These are phyloP conservation scores for Xylona heveae DNA, from an alignment of 495 filamentous ascomycete species.

Conservation along the genomic window DNA sequence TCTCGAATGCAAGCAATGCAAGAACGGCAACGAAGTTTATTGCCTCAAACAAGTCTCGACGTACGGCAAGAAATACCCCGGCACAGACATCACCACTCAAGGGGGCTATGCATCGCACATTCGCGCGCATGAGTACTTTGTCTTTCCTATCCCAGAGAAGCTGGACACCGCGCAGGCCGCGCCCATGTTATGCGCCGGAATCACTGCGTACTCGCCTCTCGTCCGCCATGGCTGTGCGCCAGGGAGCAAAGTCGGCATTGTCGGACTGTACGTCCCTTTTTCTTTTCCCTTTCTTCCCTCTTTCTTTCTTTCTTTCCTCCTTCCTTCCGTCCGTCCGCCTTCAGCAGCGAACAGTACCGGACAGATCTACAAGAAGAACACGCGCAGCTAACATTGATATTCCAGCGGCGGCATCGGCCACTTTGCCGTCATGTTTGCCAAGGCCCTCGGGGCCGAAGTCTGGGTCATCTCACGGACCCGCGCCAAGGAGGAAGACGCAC, in stretches of 20 bases:
- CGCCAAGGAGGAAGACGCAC: slow-evolving; percentile 46
- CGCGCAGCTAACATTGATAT: too few species aligned
- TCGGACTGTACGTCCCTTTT: slow-evolving; percentile 45
- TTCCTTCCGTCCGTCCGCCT: too few species aligned
- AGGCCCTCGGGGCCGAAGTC: slow-evolving; percentile 46
- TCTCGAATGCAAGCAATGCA: slow-evolving; percentile 33
- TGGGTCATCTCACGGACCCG: slow-evolving; percentile 49
- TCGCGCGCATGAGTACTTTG: slow-evolving; percentile 54
- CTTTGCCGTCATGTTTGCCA: slow-evolving; percentile 48
- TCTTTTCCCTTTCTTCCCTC: too few species aligned
- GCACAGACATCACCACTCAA: slow-evolving; percentile 36
- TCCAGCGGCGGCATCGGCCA: slow-evolving; percentile 67
- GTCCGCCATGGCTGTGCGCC: slow-evolving; percentile 48
- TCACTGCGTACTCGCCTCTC: slow-evolving; percentile 60
- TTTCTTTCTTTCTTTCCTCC: background rate
- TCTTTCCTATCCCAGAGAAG: slow-evolving; percentile 51
- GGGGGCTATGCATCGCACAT: slow-evolving; percentile 55
- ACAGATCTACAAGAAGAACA: too few species aligned
- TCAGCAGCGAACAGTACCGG: too few species aligned
- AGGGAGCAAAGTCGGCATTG: slow-evolving; percentile 61
- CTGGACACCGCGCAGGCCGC: slow-evolving; percentile 39
- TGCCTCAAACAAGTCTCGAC: too few species aligned
- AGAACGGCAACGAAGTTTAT: too few species aligned
- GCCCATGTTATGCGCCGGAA: slow-evolving; percentile 68
- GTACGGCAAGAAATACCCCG: too few species aligned